Percentiles rank a stretch among this genome's conserved stretches.
phyloP scores from a whole-genome alignment of 768 basidiomycete genomes.

The Hericium alpestre region DNA sequence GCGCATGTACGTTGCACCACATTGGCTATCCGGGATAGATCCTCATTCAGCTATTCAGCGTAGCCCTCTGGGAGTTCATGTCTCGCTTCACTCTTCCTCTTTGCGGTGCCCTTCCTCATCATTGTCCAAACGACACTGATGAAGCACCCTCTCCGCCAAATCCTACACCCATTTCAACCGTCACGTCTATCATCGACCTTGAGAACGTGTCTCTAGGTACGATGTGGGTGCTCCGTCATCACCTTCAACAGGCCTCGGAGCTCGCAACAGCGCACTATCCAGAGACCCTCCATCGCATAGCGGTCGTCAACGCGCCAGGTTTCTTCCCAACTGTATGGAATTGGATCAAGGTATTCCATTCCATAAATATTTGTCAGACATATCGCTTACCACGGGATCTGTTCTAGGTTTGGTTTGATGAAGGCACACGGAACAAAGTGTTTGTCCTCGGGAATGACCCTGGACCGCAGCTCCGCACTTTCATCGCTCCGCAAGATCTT shows the following conservation, averaged over 20 bases:
- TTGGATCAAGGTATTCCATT: constrained; percentile 57
- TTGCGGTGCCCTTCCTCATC: constrained; percentile 49
- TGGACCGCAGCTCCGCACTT: constrained; percentile 36
- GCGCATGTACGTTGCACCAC: constrained; percentile 46
- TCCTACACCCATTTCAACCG: constrained; percentile 9
- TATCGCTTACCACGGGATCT: neutral
- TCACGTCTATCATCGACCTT: constrained; percentile 68
- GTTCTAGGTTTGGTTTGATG: constrained; percentile 65
- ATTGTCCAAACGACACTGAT: too few species aligned
- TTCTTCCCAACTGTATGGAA: constrained; percentile 81
- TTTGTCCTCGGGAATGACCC: constrained; percentile 59
- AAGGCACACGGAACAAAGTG: constrained; percentile 68
- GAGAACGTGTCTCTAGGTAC: constrained; percentile 44
- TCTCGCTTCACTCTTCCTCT: constrained; percentile 51
- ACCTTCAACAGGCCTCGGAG: constrained; percentile 64
- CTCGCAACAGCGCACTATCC: constrained; percentile 77
- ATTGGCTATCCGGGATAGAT: neutral
- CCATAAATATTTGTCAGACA: too few species aligned
- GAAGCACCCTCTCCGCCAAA: constrained; percentile 16
- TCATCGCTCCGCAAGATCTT: constrained; percentile 40
- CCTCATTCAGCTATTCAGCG: constrained; percentile 25
- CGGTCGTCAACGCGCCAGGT: constrained; percentile 66
- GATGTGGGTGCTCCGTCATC: constrained; percentile 61
- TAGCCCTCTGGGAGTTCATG: constrained; percentile 62
- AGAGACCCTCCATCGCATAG: constrained; percentile 60